Conservation (phyloP, 2,329 filamentous ascomycete species). For the Aspergillus hortae region DNA sequence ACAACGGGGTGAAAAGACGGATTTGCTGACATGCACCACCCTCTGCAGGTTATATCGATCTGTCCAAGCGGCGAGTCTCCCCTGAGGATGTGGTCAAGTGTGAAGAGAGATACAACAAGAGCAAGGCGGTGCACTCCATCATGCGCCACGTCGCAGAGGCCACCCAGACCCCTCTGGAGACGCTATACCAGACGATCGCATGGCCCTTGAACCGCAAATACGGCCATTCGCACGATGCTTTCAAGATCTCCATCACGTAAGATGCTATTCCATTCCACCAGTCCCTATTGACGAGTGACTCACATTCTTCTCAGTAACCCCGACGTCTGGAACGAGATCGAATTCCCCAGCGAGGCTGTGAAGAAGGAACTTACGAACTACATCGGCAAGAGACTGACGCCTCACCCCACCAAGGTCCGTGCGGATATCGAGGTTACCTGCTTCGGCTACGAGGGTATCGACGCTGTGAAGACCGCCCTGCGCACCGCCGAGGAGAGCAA, state of each 20-base stretch:
- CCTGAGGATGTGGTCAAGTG: conserved; percentile 98
- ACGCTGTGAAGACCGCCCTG: conserved; percentile 91
- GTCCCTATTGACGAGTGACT: conserved; percentile 4
- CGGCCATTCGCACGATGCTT: conserved; percentile 93
- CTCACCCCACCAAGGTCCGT: conserved; percentile 97
- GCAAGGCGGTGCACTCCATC: conserved; percentile 98
- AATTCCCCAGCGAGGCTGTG: conserved; percentile 80
- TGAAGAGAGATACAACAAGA: conserved; percentile 99
- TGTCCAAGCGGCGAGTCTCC: conserved; percentile 96
- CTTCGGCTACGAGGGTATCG: conserved; percentile 95
- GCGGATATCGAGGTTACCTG: conserved; percentile 96
- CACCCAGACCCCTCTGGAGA: conserved; percentile 89
- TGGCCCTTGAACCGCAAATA: conserved; percentile 99
- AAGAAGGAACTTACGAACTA: conserved; percentile 89
- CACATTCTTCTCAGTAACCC: conserved; percentile 63
- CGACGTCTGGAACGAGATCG: conserved; percentile 90
- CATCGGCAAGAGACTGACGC: conserved; percentile 94
- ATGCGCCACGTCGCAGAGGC: conserved; percentile 99
- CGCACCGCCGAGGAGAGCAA: conserved; percentile 89
- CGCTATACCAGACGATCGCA: conserved; percentile 86
- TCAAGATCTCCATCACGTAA: conserved; percentile 98
- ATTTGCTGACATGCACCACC: conserved; percentile 16
- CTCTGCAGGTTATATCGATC: conserved; percentile 80
- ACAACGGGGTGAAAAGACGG: not conserved
- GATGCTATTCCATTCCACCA: conserved; percentile 21